Conservation (phyloP, 257 asterid genomes). For the Primulina tabacum region DNA sequence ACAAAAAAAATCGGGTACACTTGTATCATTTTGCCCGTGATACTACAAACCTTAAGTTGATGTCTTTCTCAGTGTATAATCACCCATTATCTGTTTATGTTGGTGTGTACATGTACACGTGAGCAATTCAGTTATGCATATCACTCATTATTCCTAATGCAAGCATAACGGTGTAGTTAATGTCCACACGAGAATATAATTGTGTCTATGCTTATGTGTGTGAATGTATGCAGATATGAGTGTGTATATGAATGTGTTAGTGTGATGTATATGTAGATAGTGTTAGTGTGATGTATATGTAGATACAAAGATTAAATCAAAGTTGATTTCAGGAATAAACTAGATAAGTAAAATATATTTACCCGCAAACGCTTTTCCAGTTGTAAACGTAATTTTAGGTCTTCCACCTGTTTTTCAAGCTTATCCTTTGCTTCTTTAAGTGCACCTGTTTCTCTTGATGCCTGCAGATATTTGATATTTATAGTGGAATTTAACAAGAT, state of each 20-base stretch:
- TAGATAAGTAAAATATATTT: slow-evolving; percentile 28
- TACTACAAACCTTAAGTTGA: background rate
- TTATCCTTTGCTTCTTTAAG: slow-evolving; percentile 95
- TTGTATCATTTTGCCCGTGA: background rate
- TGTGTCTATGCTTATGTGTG: background rate
- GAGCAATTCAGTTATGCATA: background rate
- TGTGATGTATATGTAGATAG: background rate
- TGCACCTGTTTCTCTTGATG: slow-evolving; percentile 95
- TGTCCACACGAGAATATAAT: background rate
- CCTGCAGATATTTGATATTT: slow-evolving; percentile 48
- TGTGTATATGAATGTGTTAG: background rate
- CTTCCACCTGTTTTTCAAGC: slow-evolving; percentile 98
- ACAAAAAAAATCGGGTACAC: background rate
- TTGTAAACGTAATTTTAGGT: slow-evolving; percentile 88
- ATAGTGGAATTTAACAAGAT: slow-evolving; percentile 8
- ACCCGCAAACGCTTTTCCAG: slow-evolving; percentile 96
- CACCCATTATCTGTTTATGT: background rate
- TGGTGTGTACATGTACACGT: background rate
- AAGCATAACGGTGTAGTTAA: background rate
- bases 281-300: background rate
- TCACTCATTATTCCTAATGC: background rate
- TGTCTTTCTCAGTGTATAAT: background rate
- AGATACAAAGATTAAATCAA: background rate
- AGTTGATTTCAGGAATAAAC: background rate
- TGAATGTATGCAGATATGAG: slow-evolving; percentile 5